Conservation (phyloP, 805 yeast genomes). For the Myxozyma vanderwaltii region DNA sequence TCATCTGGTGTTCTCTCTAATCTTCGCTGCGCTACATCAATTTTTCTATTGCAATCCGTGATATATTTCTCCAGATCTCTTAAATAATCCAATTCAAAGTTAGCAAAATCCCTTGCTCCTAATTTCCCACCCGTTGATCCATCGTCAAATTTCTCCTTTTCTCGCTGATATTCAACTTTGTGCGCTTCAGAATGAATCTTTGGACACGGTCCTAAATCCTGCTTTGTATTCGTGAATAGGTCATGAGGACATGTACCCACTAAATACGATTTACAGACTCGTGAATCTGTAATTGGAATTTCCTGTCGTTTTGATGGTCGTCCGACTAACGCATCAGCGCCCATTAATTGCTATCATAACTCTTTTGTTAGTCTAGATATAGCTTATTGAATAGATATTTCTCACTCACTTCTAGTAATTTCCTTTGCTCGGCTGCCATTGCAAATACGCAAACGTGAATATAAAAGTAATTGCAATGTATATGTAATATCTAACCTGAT, state of each 20-base stretch:
- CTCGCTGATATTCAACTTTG: constrained; percentile 65
- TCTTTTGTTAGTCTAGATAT: neutral
- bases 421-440: constrained; percentile 73
- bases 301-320: constrained; percentile 44
- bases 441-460: no score
- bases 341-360: constrained; percentile 63
- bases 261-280: constrained; percentile 78
- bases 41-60: constrained; percentile 65
- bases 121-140: constrained; percentile 28
- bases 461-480: no score
- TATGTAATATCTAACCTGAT: no score
- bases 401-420: constrained; percentile 54
- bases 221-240: constrained; percentile 76
- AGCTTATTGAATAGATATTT: neutral
- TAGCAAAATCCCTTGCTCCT: constrained; percentile 49
- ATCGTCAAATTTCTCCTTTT: constrained; percentile 32
- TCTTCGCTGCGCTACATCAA: constrained; percentile 61
- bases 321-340: constrained; percentile 45
- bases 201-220: constrained; percentile 79
- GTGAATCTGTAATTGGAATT: constrained; percentile 53
- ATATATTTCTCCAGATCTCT: constrained; percentile 57
- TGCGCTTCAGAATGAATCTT: constrained; percentile 72
- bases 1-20: constrained; percentile 78
- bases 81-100: constrained; percentile 52
- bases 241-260: constrained; percentile 88